Evolutionary conservation across 1,284 basidiomycete genomes (phyloP).

Genomic region (Cryptococcus deneoformans): DNA sequence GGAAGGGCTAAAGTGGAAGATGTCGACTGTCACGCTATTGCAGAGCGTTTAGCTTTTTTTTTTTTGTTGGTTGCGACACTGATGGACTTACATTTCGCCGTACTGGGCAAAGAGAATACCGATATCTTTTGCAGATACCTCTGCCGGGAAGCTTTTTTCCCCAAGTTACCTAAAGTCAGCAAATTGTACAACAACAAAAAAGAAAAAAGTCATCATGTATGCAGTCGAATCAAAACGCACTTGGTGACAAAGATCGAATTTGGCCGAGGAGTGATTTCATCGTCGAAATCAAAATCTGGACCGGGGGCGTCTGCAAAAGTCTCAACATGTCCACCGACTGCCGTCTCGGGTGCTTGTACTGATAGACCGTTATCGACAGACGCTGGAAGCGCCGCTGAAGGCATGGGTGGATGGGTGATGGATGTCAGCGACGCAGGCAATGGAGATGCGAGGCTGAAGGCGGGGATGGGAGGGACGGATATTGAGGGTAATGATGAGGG

Average conservation of each 20-base stretch:
- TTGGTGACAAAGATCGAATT: slow-evolving; percentile 42
- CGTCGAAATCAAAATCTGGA: slow-evolving; percentile 3
- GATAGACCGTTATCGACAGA: no score
- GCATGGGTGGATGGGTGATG: no score
- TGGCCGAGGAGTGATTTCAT: slow-evolving; percentile 20
- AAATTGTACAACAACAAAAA: background rate
- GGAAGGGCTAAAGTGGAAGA: slow-evolving; percentile 42
- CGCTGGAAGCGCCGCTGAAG: no score
- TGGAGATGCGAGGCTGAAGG: no score
- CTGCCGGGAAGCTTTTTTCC: slow-evolving; percentile 42
- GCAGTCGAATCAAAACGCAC: slow-evolving; percentile 22
- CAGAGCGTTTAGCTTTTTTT: no score
- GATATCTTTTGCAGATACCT: slow-evolving; percentile 41
- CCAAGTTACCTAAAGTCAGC: background rate
- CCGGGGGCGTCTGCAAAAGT: slow-evolving; percentile 2
- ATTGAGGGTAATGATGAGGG: no score
- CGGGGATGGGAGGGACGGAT: no score
- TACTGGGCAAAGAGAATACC: slow-evolving; percentile 48
- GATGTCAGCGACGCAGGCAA: no score
- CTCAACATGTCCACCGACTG: background rate
- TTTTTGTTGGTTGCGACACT: slow-evolving; percentile 7
- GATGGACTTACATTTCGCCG: slow-evolving; percentile 37
- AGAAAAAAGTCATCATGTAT: background rate
- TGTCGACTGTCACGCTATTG: slow-evolving; percentile 45
- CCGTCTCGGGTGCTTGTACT: no score